phyloP scores from a whole-genome alignment of 306 rosid species.

The Amphicarpaea edgeworthii region DNA sequence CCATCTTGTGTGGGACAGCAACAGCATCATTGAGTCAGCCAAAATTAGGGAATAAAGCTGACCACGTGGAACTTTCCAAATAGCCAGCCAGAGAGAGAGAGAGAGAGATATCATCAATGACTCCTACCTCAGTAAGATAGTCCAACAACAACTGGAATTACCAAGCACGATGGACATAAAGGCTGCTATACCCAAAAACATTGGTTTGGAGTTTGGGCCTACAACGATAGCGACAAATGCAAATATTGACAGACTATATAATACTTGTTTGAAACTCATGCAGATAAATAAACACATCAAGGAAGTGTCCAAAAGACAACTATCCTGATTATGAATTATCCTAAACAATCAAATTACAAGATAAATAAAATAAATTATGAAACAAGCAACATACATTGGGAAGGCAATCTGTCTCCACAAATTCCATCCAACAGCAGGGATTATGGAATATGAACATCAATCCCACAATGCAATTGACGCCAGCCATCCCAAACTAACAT shows the following conservation, averaged over 20 bases:
- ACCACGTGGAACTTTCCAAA: neutral
- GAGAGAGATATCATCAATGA: neutral
- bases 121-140: too few relatives aligned
- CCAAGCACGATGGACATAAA: neutral
- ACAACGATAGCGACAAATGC: conserved; percentile 11
- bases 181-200: neutral
- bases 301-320: conserved; percentile 40
- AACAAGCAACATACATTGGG: conserved; percentile 50
- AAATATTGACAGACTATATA: conserved; percentile 1
- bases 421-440: conserved; percentile 44
- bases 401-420: conserved; percentile 45
- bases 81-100: neutral
- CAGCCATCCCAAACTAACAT: conserved; percentile 51
- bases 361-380: conserved; percentile 39
- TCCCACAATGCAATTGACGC: conserved; percentile 34
- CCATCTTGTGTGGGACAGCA: neutral
- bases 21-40: conserved; percentile 1
- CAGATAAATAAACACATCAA: conserved; percentile 49
- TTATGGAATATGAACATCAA: conserved; percentile 26
- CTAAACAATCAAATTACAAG: conserved; percentile 49
- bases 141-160: too few relatives aligned
- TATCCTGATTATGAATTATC: conserved; percentile 43
- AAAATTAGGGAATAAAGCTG: neutral
- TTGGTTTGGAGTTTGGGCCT: conserved; percentile 1
- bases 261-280: conserved; percentile 43